Evolutionary conservation across 768 basidiomycete genomes (phyloP), one percentile per base, ranked within the genome.

Genomic region (Lentinula aciculospora): DNA sequence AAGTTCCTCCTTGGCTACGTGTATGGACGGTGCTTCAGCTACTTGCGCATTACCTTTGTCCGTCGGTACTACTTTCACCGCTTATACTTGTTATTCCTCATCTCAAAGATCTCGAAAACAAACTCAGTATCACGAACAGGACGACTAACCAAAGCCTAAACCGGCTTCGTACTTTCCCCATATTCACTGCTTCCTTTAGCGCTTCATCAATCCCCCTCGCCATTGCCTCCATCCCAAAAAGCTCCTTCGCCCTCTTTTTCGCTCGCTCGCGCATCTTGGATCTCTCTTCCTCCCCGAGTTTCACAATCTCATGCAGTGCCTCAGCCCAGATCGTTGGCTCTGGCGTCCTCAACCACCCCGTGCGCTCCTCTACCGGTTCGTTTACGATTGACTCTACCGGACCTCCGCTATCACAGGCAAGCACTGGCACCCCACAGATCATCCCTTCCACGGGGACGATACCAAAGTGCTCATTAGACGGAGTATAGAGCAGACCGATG

Each of bases 371-470:
- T 1, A 64, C 50, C 0, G 72, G 66, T 28, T 63, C 56, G 27
- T 72, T 71, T 8, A 79, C 63, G 28, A 96, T 73, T 56, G 89
- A 96, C 72, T 99, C 97, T 1, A 84, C 90, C 8, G 97, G 97
- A 2, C 96, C 96, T 15, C 92, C 92, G 58, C 82, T 86, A 66
- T 92, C 73, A 64, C 89, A 92, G 0, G 94, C 95, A 19, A 99
- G 72, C 1, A 98, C 88, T 0, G 95, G 94, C 0, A 98, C 69
- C 2, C 94, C 92, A 47, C 90, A 94, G 7, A 85, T 81, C 94
- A 98, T 98, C 0, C 84, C 94, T 69, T 99, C 96, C 3, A 98
- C 82, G 2, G 97, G 96, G 0, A 88, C 95, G 63, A 99, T 98
- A 1, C 96, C 97, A 68, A 98, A 97, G 69, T 99, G 96, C 65